Conservation (phyloP, 257 asterid genomes). For the Schizonepeta tenuifolia region DNA sequence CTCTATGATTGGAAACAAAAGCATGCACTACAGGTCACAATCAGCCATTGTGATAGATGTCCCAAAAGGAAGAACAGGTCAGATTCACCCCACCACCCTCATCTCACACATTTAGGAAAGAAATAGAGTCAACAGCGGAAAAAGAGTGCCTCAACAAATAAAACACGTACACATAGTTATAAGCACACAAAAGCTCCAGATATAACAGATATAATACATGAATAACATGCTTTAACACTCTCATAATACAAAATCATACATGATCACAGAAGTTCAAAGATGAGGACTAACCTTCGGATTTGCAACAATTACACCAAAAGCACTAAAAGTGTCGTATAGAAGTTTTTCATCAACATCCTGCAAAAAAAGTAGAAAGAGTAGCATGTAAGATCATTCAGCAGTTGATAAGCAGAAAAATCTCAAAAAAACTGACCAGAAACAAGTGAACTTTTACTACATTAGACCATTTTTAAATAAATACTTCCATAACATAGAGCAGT, state of each 20-base stretch:
- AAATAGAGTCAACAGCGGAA: neutral
- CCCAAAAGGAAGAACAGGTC: neutral
- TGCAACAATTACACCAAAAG: conserved; percentile 93
- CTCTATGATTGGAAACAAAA: conserved; percentile 1
- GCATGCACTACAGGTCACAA: neutral
- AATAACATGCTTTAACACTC: neutral
- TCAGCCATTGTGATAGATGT: neutral
- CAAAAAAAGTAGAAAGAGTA: conserved; percentile 35
- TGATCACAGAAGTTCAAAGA: neutral
- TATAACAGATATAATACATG: neutral
- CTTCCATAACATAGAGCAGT: conserved; percentile 3
- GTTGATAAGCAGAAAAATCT: neutral
- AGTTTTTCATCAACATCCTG: conserved; percentile 99
- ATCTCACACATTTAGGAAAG: neutral
- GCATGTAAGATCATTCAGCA: conserved; percentile 11
- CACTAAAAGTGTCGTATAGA: conserved; percentile 91
- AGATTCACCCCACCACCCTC: conserved; percentile 9
- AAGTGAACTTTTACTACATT: neutral
- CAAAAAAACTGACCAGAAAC: neutral
- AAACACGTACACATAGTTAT: neutral
- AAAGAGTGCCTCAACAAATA: neutral
- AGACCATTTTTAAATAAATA: conserved; percentile 1
- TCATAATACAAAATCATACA: neutral
- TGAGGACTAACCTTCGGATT: conserved; percentile 76
- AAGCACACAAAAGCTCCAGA: neutral